A percentile compares a stretch with the other conserved stretches of the same genome.
Evolutionary conservation across 1,284 basidiomycete species (phyloP).

Genomic region (Neotropicomus parvogracilis): DNA sequence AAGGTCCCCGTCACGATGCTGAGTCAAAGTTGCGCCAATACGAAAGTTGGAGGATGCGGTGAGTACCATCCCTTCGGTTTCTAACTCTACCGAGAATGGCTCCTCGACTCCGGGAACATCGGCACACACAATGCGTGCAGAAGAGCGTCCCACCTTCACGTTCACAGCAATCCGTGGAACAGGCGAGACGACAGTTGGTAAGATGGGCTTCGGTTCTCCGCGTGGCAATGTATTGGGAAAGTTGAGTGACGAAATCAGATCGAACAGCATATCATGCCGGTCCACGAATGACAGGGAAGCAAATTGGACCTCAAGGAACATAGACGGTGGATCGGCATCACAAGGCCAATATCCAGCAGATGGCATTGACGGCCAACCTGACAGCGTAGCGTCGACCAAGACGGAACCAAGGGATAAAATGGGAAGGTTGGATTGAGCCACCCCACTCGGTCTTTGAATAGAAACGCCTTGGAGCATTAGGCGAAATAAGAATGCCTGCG

Average conservation of each 20-base stretch:
- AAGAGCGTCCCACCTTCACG: constrained; percentile 46
- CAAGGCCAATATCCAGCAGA: constrained; percentile 42
- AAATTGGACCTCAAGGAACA: constrained; percentile 50
- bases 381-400: constrained; percentile 43
- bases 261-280: constrained; percentile 47
- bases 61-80: constrained; percentile 45
- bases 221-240: constrained; percentile 20
- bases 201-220: constrained; percentile 18
- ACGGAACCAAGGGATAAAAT: constrained; percentile 46
- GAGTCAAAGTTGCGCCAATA: constrained; percentile 24
- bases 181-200: constrained; percentile 35
- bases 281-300: constrained; percentile 49
- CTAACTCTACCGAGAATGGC: constrained; percentile 50
- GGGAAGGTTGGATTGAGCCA: constrained; percentile 30
- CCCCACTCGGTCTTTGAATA: constrained; percentile 26
- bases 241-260: constrained; percentile 30
- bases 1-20: constrained; percentile 25
- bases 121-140: constrained; percentile 46
- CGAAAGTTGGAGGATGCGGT: constrained; percentile 36
- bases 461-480: constrained; percentile 39
- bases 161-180: constrained; percentile 54
- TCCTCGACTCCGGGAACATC: constrained; percentile 33
- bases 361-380: constrained; percentile 53
- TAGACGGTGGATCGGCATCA: constrained; percentile 56
- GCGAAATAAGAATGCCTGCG: constrained; percentile 47